phyloP scores from a whole-genome alignment of 768 basidiomycete species.

The Gautieria morchelliformis region DNA sequence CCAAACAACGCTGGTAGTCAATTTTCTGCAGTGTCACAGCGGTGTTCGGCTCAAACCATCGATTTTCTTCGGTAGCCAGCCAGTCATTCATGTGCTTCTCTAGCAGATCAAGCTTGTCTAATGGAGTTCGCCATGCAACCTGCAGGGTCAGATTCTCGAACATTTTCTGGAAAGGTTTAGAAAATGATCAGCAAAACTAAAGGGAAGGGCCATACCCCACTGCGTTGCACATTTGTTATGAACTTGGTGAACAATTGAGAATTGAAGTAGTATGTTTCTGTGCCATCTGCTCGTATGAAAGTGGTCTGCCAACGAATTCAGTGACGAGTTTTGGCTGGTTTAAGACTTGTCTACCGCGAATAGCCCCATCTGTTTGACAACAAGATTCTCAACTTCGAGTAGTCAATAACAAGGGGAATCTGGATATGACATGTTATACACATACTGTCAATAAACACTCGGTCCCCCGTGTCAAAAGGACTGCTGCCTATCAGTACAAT shows the following conservation, averaged over 20 bases:
- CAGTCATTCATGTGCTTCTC: slow-evolving; percentile 62
- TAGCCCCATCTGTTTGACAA: slow-evolving; percentile 73
- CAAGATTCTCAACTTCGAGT: slow-evolving; percentile 47
- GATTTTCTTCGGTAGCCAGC: slow-evolving; percentile 69
- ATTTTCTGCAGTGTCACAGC: slow-evolving; percentile 55
- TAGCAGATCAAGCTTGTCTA: slow-evolving; percentile 61
- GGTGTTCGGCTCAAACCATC: slow-evolving; percentile 68
- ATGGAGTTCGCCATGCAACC: slow-evolving; percentile 65
- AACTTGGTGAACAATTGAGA: slow-evolving; percentile 67
- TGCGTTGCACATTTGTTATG: slow-evolving; percentile 68
- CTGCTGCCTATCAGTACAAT: slow-evolving; percentile 23
- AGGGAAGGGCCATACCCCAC: slow-evolving; percentile 37
- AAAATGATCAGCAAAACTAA: background rate
- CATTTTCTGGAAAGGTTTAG: slow-evolving; percentile 39
- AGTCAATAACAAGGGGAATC: background rate
- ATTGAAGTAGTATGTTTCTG: slow-evolving; percentile 76
- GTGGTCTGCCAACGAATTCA: slow-evolving; percentile 36
- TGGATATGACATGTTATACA: background rate
- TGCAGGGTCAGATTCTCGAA: slow-evolving; percentile 60
- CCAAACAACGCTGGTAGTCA: slow-evolving; percentile 54
- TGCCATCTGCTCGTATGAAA: slow-evolving; percentile 63
- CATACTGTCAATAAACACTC: slow-evolving; percentile 63
- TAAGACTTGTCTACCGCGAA: slow-evolving; percentile 45
- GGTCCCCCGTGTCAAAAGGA: slow-evolving; percentile 75
- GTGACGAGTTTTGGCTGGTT: background rate